phyloP scores from a whole-genome alignment of 805 yeast genomes.

The Metschnikowia sp. region DNA sequence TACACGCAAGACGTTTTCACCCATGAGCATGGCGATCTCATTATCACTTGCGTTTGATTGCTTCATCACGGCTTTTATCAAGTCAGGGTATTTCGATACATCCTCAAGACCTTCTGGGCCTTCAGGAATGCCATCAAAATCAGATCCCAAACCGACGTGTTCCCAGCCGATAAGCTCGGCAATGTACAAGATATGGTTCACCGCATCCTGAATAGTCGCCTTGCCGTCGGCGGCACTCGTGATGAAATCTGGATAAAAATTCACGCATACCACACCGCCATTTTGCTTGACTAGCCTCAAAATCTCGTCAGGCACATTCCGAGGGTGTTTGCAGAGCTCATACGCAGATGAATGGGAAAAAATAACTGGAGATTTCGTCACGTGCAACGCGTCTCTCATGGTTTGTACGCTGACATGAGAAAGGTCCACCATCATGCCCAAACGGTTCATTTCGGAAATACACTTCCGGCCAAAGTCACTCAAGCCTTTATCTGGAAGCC shows the following conservation, averaged over 20 bases:
- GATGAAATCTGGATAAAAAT: slow-evolving; percentile 44
- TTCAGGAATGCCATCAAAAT: slow-evolving; percentile 49
- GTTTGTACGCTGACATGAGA: slow-evolving; percentile 48
- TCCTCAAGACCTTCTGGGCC: slow-evolving; percentile 53
- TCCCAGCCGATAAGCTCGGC: slow-evolving; percentile 48
- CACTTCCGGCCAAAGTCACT: slow-evolving; percentile 40
- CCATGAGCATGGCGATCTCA: slow-evolving; percentile 44
- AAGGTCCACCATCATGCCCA: slow-evolving; percentile 52
- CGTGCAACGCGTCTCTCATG: slow-evolving; percentile 41
- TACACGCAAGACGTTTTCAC: slow-evolving; percentile 44
- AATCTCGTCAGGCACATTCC: slow-evolving; percentile 51
- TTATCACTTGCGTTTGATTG: slow-evolving; percentile 40
- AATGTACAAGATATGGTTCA: slow-evolving; percentile 42
- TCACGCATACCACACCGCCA: slow-evolving; percentile 47
- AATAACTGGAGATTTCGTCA: slow-evolving; percentile 45
- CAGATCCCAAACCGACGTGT: slow-evolving; percentile 50
- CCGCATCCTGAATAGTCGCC: slow-evolving; percentile 45
- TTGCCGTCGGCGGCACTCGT: slow-evolving; percentile 14
- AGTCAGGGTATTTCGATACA: slow-evolving; percentile 52
- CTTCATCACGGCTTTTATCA: slow-evolving; percentile 30
- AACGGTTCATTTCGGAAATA: slow-evolving; percentile 47
- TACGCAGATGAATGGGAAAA: slow-evolving; percentile 49
- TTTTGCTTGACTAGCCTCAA: slow-evolving; percentile 35
- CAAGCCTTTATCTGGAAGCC: slow-evolving; percentile 44
- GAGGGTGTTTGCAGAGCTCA: slow-evolving; percentile 35